Conservation (phyloP, 176 grass and related monocot genomes). For the Miscanthus lutarioriparius region DNA sequence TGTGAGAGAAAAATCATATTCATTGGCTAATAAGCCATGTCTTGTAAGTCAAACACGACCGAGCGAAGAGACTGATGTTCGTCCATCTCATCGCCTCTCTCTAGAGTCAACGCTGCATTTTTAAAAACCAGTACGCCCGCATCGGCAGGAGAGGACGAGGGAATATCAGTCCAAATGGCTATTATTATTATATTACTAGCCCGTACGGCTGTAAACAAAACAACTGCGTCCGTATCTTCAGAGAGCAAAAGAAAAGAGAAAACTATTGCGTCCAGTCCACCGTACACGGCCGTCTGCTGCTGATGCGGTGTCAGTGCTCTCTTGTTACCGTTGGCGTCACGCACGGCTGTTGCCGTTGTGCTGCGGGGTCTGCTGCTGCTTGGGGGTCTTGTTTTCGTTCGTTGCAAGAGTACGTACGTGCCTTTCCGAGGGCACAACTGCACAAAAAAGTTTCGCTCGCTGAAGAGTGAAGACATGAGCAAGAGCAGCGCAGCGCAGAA, state of each 20-base stretch:
- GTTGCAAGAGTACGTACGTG: slow-evolving; percentile 24
- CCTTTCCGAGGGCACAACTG: background rate
- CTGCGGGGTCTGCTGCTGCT: background rate
- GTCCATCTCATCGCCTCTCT: background rate
- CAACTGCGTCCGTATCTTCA: slow-evolving; percentile 30
- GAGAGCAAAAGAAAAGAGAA: background rate
- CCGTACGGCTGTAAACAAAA: slow-evolving; percentile 10
- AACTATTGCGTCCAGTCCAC: background rate
- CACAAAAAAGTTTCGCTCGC: background rate
- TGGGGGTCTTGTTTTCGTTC: slow-evolving; percentile 36
- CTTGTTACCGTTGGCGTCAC: slow-evolving; percentile 37
- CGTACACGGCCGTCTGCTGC: background rate
- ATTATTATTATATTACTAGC: background rate
- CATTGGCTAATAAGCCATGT: too few species aligned
- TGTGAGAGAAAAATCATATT: too few species aligned
- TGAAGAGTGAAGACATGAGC: slow-evolving; percentile 21
- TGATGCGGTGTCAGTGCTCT: slow-evolving; percentile 1
- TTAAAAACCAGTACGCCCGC: background rate
- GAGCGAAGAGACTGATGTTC: too few species aligned
- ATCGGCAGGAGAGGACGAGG: background rate
- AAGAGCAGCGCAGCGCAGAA: background rate
- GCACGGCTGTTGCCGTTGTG: background rate
- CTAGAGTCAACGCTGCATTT: slow-evolving; percentile 21
- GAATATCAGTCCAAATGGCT: slow-evolving; percentile 46
- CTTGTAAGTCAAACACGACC: too few species aligned